Percentiles rank a stretch among this genome's conserved stretches.
Evolutionary conservation across 2,329 filamentous ascomycete species (phyloP).

Genomic region (Neonectria magnoliae): DNA sequence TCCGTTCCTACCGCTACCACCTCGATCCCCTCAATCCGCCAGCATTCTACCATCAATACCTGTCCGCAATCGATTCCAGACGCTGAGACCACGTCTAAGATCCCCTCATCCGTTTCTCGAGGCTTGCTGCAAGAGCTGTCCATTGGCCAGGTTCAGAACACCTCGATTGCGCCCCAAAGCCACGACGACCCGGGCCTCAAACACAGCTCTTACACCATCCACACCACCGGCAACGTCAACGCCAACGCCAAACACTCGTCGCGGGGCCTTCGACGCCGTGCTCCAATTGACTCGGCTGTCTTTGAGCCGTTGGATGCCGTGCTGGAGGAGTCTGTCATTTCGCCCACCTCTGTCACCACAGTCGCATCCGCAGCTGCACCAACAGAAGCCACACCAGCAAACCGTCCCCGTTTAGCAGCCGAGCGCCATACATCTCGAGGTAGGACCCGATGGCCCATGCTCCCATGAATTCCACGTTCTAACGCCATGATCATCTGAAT

Average conservation of each 20-base stretch:
- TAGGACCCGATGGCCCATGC: conserved; percentile 20
- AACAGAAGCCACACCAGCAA: conserved; percentile 12
- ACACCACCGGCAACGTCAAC: not conserved
- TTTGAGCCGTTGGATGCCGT: conserved; percentile 49
- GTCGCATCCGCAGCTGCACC: conserved; percentile 7
- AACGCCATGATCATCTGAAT: not conserved
- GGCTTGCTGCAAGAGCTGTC: conserved; percentile 43
- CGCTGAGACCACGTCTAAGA: conserved; percentile 27
- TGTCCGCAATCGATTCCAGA: not conserved
- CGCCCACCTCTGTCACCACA: conserved; percentile 13
- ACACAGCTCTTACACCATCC: conserved; percentile 2
- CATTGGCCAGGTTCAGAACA: conserved; percentile 41
- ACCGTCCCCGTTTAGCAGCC: conserved; percentile 4
- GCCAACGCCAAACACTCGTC: conserved; percentile 31
- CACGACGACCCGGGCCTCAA: conserved; percentile 6
- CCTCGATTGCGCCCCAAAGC: conserved; percentile 24
- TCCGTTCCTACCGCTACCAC: conserved; percentile 10
- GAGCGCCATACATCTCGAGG: conserved; percentile 24
- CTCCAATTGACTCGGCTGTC: conserved; percentile 44
- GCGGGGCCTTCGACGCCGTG: conserved; percentile 43
- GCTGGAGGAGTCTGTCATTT: conserved; percentile 41
- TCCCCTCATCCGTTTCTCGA: conserved; percentile 31
- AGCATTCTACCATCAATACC: conserved; percentile 15
- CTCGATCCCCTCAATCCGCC: conserved; percentile 20
- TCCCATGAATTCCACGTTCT: not conserved